These are phyloP conservation scores for Coemansia sp. DNA, from an alignment of 192 early-diverging fungal species.

Conservation along the genomic window DNA sequence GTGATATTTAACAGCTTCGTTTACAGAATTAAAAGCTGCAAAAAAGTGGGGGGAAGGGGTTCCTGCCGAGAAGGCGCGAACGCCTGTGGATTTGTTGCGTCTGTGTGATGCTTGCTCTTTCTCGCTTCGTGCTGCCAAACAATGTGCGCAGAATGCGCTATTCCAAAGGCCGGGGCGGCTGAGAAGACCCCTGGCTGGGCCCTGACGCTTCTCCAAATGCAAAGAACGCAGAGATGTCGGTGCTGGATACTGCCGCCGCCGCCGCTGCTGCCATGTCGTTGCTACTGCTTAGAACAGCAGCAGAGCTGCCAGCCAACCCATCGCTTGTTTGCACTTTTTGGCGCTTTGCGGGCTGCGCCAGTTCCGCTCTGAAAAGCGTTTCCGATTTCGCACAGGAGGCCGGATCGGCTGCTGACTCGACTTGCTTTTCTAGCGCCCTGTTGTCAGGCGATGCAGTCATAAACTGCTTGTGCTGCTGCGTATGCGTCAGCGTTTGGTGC, in stretches of 20 bases:
- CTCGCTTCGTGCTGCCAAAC: neutral
- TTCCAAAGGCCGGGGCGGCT: neutral
- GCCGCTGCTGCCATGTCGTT: constrained; percentile 1
- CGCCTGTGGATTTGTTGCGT: neutral
- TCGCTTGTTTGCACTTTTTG: neutral
- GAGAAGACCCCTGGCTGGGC: neutral
- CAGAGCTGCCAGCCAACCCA: neutral
- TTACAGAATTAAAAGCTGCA: neutral
- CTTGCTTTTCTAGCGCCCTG: neutral
- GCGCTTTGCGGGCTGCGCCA: neutral
- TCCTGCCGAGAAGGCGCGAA: neutral
- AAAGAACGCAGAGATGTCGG: constrained; percentile 44
- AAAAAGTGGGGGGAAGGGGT: neutral
- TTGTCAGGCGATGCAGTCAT: constrained; percentile 15
- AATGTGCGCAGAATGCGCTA: neutral
- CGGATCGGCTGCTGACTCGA: neutral
- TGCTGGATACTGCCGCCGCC: neutral
- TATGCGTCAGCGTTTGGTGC: neutral
- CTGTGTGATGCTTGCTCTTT: neutral
- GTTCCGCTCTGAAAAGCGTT: neutral
- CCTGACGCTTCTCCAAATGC: constrained; percentile 30
- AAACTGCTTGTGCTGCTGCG: constrained; percentile 16
- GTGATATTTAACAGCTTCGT: no score
- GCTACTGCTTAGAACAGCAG: neutral
- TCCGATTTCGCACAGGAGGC: neutral